phyloP scores from a whole-genome alignment of 1,284 basidiomycete genomes.

The Phellopilus nigrolimitatus region DNA sequence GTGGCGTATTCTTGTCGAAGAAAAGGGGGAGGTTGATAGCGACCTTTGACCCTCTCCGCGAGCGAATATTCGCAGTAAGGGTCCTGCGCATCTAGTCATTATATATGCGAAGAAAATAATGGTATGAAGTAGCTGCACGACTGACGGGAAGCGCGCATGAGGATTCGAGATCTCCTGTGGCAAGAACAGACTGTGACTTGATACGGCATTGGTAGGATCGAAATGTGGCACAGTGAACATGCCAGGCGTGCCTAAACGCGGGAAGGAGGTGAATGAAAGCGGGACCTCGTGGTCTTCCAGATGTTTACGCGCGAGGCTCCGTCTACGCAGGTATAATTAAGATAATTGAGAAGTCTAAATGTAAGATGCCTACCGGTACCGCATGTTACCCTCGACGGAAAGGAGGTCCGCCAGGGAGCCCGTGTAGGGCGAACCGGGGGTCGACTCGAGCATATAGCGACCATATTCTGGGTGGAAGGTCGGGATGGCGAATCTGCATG shows the following conservation, averaged over 20 bases:
- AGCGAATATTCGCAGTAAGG: slow-evolving; percentile 92
- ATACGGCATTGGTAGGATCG: slow-evolving; percentile 67
- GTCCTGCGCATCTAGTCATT: slow-evolving; percentile 62
- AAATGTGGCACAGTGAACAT: slow-evolving; percentile 91
- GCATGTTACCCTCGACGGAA: slow-evolving; percentile 93
- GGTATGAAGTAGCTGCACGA: slow-evolving; percentile 23
- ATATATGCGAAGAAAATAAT: slow-evolving; percentile 22
- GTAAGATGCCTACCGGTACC: slow-evolving; percentile 55
- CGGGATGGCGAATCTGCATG: slow-evolving; percentile 65
- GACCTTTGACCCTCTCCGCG: slow-evolving; percentile 88
- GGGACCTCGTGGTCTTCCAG: slow-evolving; percentile 86
- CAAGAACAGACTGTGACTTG: slow-evolving; percentile 89
- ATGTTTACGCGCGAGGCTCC: slow-evolving; percentile 79
- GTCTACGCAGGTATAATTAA: slow-evolving; percentile 42
- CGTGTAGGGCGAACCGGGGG: slow-evolving; percentile 92
- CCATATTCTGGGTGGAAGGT: slow-evolving; percentile 99
- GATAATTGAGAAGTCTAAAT: slow-evolving; percentile 16
- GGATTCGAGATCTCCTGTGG: slow-evolving; percentile 96
- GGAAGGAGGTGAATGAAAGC: slow-evolving; percentile 93
- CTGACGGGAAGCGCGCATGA: slow-evolving; percentile 94
- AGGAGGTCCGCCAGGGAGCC: slow-evolving; percentile 82
- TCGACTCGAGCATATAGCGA: slow-evolving; percentile 98
- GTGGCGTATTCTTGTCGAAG: slow-evolving; percentile 82
- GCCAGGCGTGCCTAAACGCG: slow-evolving; percentile 83
- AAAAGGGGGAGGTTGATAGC: slow-evolving; percentile 95